phyloP scores from a whole-genome alignment of 2,329 filamentous ascomycete genomes.

The Fusarium sp. region DNA sequence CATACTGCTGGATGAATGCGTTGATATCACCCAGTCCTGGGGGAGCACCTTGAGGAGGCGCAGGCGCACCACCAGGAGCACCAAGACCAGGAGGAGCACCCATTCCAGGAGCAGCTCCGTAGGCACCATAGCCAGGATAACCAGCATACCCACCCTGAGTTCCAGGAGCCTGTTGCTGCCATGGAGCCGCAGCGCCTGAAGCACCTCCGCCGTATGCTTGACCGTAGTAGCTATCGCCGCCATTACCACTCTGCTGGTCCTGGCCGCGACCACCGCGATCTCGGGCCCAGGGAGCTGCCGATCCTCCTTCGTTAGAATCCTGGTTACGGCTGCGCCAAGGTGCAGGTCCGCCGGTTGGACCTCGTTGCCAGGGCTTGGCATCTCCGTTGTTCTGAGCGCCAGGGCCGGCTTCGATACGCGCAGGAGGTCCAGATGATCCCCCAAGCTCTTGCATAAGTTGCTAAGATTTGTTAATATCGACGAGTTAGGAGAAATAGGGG shows the following conservation, averaged over 20 bases:
- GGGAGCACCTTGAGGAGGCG: constrained; percentile 58
- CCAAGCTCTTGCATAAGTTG: constrained; percentile 98
- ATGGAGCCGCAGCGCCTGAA: constrained; percentile 58
- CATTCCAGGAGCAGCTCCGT: constrained; percentile 62
- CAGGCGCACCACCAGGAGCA: constrained; percentile 63
- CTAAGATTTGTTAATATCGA: constrained; percentile 64
- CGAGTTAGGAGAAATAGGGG: neutral
- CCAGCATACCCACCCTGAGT: constrained; percentile 70
- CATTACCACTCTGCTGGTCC: constrained; percentile 53
- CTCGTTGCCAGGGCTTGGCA: constrained; percentile 89
- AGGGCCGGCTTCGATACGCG: constrained; percentile 88
- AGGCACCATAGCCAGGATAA: constrained; percentile 63
- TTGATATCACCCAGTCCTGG: constrained; percentile 71
- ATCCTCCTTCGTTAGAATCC: constrained; percentile 63
- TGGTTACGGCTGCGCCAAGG: constrained; percentile 77
- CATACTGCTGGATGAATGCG: constrained; percentile 76
- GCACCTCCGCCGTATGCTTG: constrained; percentile 50
- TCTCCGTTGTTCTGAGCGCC: constrained; percentile 69
- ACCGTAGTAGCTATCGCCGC: constrained; percentile 50
- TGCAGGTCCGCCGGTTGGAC: constrained; percentile 84
- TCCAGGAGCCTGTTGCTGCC: constrained; percentile 68
- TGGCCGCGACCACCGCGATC: constrained; percentile 68
- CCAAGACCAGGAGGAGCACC: constrained; percentile 58
- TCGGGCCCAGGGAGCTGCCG: constrained; percentile 72
- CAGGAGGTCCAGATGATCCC: constrained; percentile 70